Percentiles rank a stretch among this genome's conserved stretches.
Conservation (phyloP, 2,329 filamentous ascomycete genomes). For the Exophiala calicioides region DNA sequence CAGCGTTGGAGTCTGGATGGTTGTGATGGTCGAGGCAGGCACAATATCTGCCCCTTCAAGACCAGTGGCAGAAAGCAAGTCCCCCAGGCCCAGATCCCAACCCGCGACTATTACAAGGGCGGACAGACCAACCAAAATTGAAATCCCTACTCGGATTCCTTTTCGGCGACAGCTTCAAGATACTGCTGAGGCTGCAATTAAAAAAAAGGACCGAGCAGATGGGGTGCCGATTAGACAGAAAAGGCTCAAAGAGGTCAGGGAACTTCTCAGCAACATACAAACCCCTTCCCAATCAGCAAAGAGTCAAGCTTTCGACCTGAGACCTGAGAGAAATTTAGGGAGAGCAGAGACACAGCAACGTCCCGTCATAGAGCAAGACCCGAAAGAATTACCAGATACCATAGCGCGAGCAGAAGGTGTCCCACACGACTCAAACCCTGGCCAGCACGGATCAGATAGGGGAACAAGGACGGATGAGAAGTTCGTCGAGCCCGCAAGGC, state of each 20-base stretch:
- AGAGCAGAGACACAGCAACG: too few relatives aligned
- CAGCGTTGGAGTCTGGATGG: conserved; percentile 50
- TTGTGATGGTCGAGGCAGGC: conserved; percentile 45
- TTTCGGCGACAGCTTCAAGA: background rate
- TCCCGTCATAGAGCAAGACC: background rate
- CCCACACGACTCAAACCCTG: background rate
- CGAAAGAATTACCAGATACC: background rate
- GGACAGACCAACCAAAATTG: conserved; percentile 1
- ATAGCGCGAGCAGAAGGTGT: background rate
- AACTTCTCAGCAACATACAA: background rate
- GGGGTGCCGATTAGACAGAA: conserved; percentile 14
- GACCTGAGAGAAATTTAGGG: too few relatives aligned
- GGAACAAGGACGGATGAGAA: too few relatives aligned
- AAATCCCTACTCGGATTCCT: background rate
- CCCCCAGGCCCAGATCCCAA: background rate
- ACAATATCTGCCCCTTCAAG: conserved; percentile 5
- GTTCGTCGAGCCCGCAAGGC: background rate
- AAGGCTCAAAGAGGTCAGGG: conserved; percentile 2
- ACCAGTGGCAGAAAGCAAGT: background rate
- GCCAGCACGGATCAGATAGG: background rate
- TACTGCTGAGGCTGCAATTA: background rate
- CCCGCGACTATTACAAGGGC: background rate
- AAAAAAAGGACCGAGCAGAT: background rate
- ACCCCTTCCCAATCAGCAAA: background rate
- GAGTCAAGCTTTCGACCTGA: background rate